Base-by-base conservation (phyloP, 352 stramenopile genomes). In the Pythium sp. region DNA sequence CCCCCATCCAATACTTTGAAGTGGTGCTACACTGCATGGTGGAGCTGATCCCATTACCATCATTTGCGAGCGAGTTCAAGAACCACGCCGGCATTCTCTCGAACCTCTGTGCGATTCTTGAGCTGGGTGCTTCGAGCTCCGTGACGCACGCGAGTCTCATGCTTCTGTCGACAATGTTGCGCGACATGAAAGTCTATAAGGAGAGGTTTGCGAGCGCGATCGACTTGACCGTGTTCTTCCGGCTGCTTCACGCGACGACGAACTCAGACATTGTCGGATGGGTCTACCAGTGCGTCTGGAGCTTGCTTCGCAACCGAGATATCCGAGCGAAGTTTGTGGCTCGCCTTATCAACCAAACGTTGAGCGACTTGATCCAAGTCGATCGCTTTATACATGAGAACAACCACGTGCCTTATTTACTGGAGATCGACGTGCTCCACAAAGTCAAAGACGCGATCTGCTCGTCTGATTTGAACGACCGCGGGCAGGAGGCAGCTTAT, bases 101-200 rank as follows among this genome's bases (percentile, higher is more conserved):
- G 18, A 24, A 26, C 7, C 6, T 54, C 0, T 54, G 46, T 14
- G 46, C 46, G 6, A 11, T 54, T 24, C 18, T 54, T 26, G 18
- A 24, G n/a, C 46, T 54, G 46, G n/a, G 26, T 24, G 3, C 3
- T 26, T 24, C 46, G 46, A 54, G 20, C 18, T 12, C 46, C 14
- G 18, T 54, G 46, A 54, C n/a, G 46, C 46, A n/a, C 20, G 46
- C 46, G n/a, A 54, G 46, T 24, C 46, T 54, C 46, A 54, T 54
- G 46, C 46, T 54, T 7, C 20, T 54, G 46, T 24, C n/a, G 14
- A 54, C 20, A 24, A 54, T 26, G 2, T 12, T 54, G 12, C 20
- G 46, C 20, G 18, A 11, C 9, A 54, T 54, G 46, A 54, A 54
- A 11, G 6, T 54, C 20, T 54, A 54, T 20, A 54, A 54, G 46